Base-by-base conservation (phyloP, 176 grass and related monocot genomes). In the maize (Zea mays) region DNA sequence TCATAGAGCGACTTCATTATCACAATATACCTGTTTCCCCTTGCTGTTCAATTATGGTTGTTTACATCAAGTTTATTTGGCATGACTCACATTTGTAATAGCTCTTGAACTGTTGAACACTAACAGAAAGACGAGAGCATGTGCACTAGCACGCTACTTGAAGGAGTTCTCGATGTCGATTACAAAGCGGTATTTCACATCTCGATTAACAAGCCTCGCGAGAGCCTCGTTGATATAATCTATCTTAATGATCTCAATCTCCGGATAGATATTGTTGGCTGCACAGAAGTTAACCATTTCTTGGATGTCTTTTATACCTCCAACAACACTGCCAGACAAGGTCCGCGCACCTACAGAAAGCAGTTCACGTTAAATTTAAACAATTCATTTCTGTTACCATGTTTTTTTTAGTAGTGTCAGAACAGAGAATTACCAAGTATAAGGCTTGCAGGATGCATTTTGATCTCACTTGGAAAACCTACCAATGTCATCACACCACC, bases 191-290 rank as follows among this genome's bases (percentile, higher is more conserved):
- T 89, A 96, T 47, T 67, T 89, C 39, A 92, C 89, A 67, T 91
- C 92, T 27, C 59, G 81, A 49, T 92, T 87, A 7, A 76, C 71
- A 20, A 97, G 76, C 82, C 93, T 92, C 14, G 76, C 64, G 8
- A 92, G 87, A 72, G 90, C 90, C 77, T 97, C 80, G 34, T 93
- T 92, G 78, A 93, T 80, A 73, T 97, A 90, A 27, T 97, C 82
- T 45, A 97, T 97, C 69, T 92, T 88, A 59, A 93, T 88, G 12
- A 97, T 35, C 39, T 97, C 90, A 4, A 97, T 88, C 13, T 93
- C 84, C 35, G 93, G 90, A 21, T 88, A 92, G 34, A 97, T 84
- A 69, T 90, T 90, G 52, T 90, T 89, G 15, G 20, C 87, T 11
- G 87, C 90, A 69, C 93, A 97, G 21, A 93, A 86, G 71, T 80